Evolutionary conservation across 805 yeast species (phyloP), one percentile per base, ranked within the genome.

Genomic region (Wickerhamiella vanderwaltii): DNA sequence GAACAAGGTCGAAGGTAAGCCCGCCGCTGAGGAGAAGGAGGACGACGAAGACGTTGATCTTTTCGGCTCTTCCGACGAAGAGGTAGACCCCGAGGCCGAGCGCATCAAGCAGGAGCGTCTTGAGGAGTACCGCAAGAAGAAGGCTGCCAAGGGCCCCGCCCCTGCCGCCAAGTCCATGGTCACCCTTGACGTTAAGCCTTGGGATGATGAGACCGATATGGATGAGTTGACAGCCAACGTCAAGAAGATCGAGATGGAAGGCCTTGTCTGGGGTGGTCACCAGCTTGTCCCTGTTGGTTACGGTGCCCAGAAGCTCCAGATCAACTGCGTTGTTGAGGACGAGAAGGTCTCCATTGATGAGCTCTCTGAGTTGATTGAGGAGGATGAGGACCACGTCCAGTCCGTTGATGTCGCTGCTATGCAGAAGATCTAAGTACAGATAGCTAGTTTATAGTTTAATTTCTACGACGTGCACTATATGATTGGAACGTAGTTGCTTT

Each of bases 301-400:
- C 80, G 99, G 99, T 79, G 88, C 91, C 77, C 84, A 84, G 82
- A 91, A 91, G 77, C 79, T 91, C 67, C 98, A 91, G 76, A 83
- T 91, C 71, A 88, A 87, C 87, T 70, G 81, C 71, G 98, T 91
- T 64, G 80, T 91, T 57, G 97, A 91, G 77, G 99, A 91, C 70
- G 94, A 75, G 57, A 79, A 79, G 77, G 95, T 91, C 54, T 84
- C 96, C 51, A 60, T 86, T 59, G 95, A 83, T 56, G 96, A 82
- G 44, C 79, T 91, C 64, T 69, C 68, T 52, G 60, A 59, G 47
- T 72, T 77, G 55, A 84, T 80, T 67, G 79, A 72, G 65, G 96
- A 79, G 63, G 94, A 83, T 66, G 98, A 91, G 76, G 99, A 91
- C 73, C 93, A 86, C 73, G 96, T 91, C 62, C 99, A 91, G 77